Percentiles rank a stretch among this genome's conserved stretches.
Evolutionary conservation across 2,329 filamentous ascomycete species (phyloP).

Genomic region (Trichoderma atroviride): DNA sequence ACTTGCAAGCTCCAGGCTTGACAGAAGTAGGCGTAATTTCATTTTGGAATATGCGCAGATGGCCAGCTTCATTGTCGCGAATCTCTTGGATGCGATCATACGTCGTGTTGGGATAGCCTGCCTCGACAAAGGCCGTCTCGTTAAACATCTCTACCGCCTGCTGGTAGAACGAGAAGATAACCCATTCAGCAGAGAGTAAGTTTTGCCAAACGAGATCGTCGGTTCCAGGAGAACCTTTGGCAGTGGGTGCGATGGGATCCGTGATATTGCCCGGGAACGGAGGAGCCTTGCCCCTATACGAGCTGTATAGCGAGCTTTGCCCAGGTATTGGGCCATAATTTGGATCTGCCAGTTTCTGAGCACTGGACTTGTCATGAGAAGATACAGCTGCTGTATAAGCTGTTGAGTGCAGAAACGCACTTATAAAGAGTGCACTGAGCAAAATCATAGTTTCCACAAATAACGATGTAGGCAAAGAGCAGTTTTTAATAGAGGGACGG

Average conservation of each 20-base stretch:
- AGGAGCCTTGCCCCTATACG: constrained; percentile 1
- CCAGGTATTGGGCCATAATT: not conserved
- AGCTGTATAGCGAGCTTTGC: not conserved
- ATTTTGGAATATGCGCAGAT: constrained; percentile 9
- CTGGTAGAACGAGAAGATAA: constrained; percentile 8
- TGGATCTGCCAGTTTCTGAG: not conserved
- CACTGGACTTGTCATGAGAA: not conserved
- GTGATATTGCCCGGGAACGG: constrained; percentile 3
- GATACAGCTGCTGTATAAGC: not conserved
- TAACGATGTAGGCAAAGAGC: not conserved
- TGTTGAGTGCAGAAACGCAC: not conserved
- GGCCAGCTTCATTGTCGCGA: constrained; percentile 14
- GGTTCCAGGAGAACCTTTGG: constrained; percentile 1
- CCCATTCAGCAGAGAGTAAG: constrained; percentile 5
- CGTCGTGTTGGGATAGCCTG: not conserved
- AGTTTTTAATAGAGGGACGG: not conserved
- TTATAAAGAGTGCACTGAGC: not conserved
- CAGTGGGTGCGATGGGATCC: not conserved
- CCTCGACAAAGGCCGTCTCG: not conserved
- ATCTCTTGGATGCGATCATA: constrained; percentile 9
- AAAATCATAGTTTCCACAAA: not conserved
- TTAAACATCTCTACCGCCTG: not conserved
- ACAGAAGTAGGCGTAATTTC: constrained; percentile 3
- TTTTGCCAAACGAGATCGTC: constrained; percentile 10
- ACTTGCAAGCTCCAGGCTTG: constrained; percentile 14